phyloP scores from a whole-genome alignment of 176 grass and related monocot species.

The Metroxylon sagu region DNA sequence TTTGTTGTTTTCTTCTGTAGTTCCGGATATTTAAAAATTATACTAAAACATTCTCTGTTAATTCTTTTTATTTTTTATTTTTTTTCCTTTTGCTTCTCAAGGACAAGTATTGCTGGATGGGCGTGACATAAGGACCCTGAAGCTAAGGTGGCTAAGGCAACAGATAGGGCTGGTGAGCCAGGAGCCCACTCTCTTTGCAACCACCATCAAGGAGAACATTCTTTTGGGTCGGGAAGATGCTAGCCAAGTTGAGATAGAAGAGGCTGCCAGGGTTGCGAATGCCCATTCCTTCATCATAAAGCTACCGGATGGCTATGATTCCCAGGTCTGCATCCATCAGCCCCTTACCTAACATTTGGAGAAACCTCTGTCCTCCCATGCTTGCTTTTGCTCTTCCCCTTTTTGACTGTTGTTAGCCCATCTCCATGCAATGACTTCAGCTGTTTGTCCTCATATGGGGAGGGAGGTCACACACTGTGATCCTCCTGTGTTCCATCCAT shows the following conservation, averaged over 20 bases:
- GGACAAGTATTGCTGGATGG: slow-evolving; percentile 70
- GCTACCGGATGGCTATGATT: slow-evolving; percentile 77
- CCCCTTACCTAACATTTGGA: no score
- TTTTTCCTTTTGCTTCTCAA: slow-evolving; percentile 17
- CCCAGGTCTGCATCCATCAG: slow-evolving; percentile 31
- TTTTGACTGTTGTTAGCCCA: not conserved
- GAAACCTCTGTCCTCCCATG: no score
- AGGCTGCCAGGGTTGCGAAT: slow-evolving; percentile 60
- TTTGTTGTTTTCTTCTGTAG: no score
- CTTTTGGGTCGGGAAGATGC: slow-evolving; percentile 72
- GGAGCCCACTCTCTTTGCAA: slow-evolving; percentile 76
- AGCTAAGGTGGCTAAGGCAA: slow-evolving; percentile 73
- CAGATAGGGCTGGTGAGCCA: slow-evolving; percentile 88
- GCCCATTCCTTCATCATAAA: slow-evolving; percentile 83
- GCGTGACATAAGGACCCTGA: slow-evolving; percentile 63
- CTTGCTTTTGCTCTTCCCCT: no score
- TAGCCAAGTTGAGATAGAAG: slow-evolving; percentile 61
- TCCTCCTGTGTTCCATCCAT: not conserved
- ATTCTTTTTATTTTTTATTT: not conserved
- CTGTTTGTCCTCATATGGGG: not conserved
- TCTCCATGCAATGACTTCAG: not conserved
- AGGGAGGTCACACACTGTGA: not conserved
- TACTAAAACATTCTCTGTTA: no score
- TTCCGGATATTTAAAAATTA: no score
- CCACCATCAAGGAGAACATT: slow-evolving; percentile 80